Conservation (phyloP, 1,284 basidiomycete species). For the Schizopora paradoxa region DNA sequence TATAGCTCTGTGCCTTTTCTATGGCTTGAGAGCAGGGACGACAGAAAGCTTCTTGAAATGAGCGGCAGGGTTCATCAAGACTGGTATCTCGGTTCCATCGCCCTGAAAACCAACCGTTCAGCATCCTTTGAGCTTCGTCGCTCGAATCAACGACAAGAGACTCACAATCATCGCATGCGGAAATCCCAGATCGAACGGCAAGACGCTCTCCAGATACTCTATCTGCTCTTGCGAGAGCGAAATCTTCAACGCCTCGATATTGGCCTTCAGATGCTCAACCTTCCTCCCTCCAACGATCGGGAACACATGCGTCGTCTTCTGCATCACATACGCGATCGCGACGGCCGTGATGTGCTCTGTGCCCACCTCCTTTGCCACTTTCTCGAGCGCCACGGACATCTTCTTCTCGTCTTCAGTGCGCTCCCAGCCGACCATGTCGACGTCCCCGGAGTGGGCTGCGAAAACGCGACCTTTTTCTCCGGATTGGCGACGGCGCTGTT, state of each 20-base stretch:
- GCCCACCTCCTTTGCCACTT: slow-evolving; percentile 32
- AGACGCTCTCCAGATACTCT: slow-evolving; percentile 17
- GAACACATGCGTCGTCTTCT: slow-evolving; percentile 21
- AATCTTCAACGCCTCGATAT: slow-evolving; percentile 26
- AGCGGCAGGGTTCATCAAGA: too few species aligned
- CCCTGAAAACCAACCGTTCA: too few species aligned
- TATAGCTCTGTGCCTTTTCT: too few species aligned
- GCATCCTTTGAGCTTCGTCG: too few species aligned
- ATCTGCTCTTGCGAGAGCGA: slow-evolving; percentile 23
- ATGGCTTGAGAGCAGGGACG: too few species aligned
- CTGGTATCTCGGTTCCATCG: too few species aligned
- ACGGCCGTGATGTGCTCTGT: slow-evolving; percentile 18
- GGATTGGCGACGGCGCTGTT: slow-evolving; percentile 17
- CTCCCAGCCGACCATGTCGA: slow-evolving; percentile 24
- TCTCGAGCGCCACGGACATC: slow-evolving; percentile 24
- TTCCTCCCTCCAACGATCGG: slow-evolving; percentile 25
- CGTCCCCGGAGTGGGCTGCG: too few species aligned
- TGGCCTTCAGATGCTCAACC: slow-evolving; percentile 25
- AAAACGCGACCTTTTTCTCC: slow-evolving; percentile 29
- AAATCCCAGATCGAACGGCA: slow-evolving; percentile 25
- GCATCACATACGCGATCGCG: slow-evolving; percentile 19
- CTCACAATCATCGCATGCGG: slow-evolving; percentile 24
- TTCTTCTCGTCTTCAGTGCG: slow-evolving; percentile 27
- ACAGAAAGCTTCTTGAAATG: too few species aligned
- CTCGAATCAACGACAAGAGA: too few species aligned